Evolutionary conservation across 2,329 filamentous ascomycete genomes (phyloP), one percentile per base, ranked within the genome.

Genomic region (Fusarium bulbicola): DNA sequence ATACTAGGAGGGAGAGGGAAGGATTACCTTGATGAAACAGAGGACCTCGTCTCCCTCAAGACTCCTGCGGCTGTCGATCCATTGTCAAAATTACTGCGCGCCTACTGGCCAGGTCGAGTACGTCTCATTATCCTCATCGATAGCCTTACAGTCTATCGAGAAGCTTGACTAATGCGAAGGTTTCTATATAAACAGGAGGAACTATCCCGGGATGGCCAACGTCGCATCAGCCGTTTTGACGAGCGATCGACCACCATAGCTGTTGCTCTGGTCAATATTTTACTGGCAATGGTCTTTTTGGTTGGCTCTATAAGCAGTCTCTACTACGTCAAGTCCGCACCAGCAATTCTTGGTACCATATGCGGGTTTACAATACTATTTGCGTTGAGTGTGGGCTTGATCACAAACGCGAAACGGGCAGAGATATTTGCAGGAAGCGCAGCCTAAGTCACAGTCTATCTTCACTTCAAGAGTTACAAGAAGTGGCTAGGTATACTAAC

Each of bases 391-490:
- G 52, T 59, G 2, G 66, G 57, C 3, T 30, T 67, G 5, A 59
- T 70, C 39, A 63, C 66, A 6, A 68, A 60, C 0, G 61, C 65
- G 2, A 68, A 68, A 14, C 63, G 63, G 1, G 66, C 63, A 3
- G 63, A 69, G 6, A 69, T 69, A 37, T 58, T 69, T 57, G 57
- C 63, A 7, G 56, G 43, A 2, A 67, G 66, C n/a, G 63, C 63
- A n/a, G 66, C 66, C 57, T 66, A 5, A 69, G 63, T 24, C 7
- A 4, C 4, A 10, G 7, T 2, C 0, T 2, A 16, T 36, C 7
- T 12, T 4, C 9, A 13, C 6, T 5, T 21, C 11, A n/a, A n/a
- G 20, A 9, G 18, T 15, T 12, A 5, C 10, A 6, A 1, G 2
- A 18, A 34, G 12, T 10, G 4, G 1, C 6, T 4, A 3, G 24